Conservation (phyloP, 208 protist species). For the Trypanosoma scelopori region DNA sequence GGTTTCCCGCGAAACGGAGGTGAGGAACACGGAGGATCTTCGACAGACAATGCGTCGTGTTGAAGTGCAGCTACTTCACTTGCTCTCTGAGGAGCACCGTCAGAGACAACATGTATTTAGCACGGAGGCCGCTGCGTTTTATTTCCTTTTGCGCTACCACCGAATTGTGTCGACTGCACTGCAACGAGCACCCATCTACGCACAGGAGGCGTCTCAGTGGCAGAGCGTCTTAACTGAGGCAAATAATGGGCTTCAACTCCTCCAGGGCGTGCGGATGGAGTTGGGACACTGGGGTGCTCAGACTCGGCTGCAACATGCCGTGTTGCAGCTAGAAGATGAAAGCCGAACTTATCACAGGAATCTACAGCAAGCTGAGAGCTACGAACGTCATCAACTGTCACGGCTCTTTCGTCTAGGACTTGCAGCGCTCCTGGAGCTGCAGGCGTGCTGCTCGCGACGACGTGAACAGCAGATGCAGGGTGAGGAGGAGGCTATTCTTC, state of each 20-base stretch:
- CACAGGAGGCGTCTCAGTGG: constrained; percentile 27
- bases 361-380: constrained; percentile 6
- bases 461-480: neutral
- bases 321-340: constrained; percentile 13
- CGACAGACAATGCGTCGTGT: constrained; percentile 1
- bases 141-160: constrained; percentile 24
- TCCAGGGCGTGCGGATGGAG: constrained; percentile 6
- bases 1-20: neutral
- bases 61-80: constrained; percentile 5
- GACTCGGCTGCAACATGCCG: neutral
- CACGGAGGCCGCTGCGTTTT: constrained; percentile 1
- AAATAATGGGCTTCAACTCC: constrained; percentile 4
- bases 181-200: constrained; percentile 11
- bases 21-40: constrained; percentile 1
- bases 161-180: constrained; percentile 20
- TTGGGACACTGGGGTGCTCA: constrained; percentile 8
- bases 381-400: constrained; percentile 13
- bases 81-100: constrained; percentile 19
- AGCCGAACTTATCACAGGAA: neutral
- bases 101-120: constrained; percentile 3
- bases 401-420: constrained; percentile 7
- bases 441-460: neutral
- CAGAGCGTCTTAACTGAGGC: constrained; percentile 25
- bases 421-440: constrained; percentile 3
- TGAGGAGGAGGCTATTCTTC: neutral